Conservation (phyloP, 306 rosid species). For the Prunus campanulata region DNA sequence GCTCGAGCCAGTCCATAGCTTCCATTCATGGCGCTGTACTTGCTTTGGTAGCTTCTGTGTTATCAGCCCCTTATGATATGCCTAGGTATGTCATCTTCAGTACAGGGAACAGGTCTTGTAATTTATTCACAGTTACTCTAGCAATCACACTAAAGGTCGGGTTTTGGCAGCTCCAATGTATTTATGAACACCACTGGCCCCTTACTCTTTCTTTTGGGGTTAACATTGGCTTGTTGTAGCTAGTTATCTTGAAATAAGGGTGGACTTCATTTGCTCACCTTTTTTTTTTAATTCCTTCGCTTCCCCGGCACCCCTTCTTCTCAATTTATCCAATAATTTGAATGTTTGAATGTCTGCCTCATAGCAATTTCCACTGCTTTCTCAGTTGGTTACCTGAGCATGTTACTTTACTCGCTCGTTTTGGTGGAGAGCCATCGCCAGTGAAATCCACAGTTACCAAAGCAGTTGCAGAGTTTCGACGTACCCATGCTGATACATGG, state of each 20-base stretch:
- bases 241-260: not conserved
- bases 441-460: conserved; percentile 92
- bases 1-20: conserved; percentile 68
- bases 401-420: conserved; percentile 86
- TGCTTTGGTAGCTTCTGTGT: conserved; percentile 86
- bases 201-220: not conserved
- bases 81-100: conserved; percentile 60
- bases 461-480: conserved; percentile 97
- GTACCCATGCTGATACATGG: conserved; percentile 99
- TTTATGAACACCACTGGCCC: not conserved
- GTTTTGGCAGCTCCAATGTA: not conserved
- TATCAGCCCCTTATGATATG: conserved; percentile 96
- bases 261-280: not conserved
- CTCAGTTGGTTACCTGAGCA: conserved; percentile 95
- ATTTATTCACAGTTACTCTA: not conserved
- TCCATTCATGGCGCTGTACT: conserved; percentile 89
- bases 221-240: not conserved
- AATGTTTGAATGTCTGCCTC: not conserved
- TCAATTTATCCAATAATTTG: not conserved
- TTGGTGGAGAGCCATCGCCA: conserved; percentile 88
- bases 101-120: not conserved
- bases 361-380: conserved; percentile 15
- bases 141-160: not conserved
- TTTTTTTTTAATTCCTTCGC: not conserved
- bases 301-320: not conserved